Evolutionary conservation across 805 yeast species (phyloP).

Genomic region (Schwanniomyces yamadae): DNA sequence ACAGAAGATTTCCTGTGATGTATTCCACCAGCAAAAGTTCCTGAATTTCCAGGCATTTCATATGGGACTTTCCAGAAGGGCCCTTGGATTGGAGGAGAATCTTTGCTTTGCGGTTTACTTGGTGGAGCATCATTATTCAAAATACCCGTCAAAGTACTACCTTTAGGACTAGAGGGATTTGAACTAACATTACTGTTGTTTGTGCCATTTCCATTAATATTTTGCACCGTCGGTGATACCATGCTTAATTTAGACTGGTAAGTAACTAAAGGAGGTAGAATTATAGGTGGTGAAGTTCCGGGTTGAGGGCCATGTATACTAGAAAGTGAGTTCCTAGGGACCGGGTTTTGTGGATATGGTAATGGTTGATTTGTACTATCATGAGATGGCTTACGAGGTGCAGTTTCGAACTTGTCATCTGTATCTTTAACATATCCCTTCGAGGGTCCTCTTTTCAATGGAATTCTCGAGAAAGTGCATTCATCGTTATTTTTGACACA

Average conservation of each 20-base stretch:
- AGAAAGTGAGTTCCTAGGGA: not conserved
- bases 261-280: conserved; percentile 30
- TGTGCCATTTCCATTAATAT: conserved; percentile 8
- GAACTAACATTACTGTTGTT: conserved; percentile 8
- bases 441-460: conserved; percentile 76
- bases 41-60: conserved; percentile 44
- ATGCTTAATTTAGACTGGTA: conserved; percentile 11
- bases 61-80: conserved; percentile 65
- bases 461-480: conserved; percentile 70
- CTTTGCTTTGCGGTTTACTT: conserved; percentile 3
- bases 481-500: conserved; percentile 59
- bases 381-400: conserved; percentile 1
- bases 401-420: conserved; percentile 34
- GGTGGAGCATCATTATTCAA: conserved; percentile 6
- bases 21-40: conserved; percentile 6
- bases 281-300: conserved; percentile 21
- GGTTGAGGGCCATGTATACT: conserved; percentile 4
- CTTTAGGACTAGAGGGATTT: conserved; percentile 18
- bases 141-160: conserved; percentile 7
- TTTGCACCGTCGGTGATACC: conserved; percentile 8
- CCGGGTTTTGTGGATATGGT: conserved; percentile 8
- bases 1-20: conserved; percentile 43
- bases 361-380: conserved; percentile 9
- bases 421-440: conserved; percentile 61
- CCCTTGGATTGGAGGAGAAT: conserved; percentile 36